These are phyloP conservation scores for Boletus tylopilopsis DNA, from an alignment of 768 basidiomycete genomes.

Conservation along the genomic window DNA sequence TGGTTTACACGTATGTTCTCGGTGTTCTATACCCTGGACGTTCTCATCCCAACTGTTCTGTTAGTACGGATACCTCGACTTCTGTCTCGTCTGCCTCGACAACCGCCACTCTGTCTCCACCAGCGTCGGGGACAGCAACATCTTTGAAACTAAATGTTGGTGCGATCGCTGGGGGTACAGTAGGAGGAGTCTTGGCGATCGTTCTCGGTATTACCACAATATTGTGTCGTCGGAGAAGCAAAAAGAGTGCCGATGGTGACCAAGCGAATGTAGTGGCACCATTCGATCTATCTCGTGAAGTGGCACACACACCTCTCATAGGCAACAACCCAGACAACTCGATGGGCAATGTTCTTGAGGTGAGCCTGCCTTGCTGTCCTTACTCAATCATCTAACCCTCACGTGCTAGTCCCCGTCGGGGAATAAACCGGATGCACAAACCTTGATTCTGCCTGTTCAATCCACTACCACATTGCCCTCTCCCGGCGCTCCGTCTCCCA, in stretches of 20 bases:
- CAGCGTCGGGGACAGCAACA: background rate
- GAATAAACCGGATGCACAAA: no score
- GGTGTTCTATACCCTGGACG: no score
- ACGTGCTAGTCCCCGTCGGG: no score
- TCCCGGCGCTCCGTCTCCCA: no score
- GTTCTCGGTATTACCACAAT: background rate
- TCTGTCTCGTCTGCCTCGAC: background rate
- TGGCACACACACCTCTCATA: no score
- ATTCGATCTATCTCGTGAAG: background rate
- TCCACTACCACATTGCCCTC: no score
- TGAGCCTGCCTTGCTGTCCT: no score
- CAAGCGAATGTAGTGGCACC: constrained; percentile 1
- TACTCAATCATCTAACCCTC: no score
- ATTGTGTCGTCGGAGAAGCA: constrained; percentile 2
- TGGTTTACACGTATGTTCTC: constrained; percentile 15
- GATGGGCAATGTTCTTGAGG: no score
- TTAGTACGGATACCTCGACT: constrained; percentile 4
- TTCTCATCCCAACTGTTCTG: background rate
- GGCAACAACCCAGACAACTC: no score
- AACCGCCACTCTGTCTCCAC: background rate
- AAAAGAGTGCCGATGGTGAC: background rate
- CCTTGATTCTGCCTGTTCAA: no score
- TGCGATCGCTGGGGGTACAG: constrained; percentile 4
- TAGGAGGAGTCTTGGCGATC: constrained; percentile 2
- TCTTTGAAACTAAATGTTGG: background rate